A percentile compares a stretch with the other conserved stretches of the same genome.
Conservation (phyloP, 2,329 filamentous ascomycete genomes). For the Fusarium fujikuroi region DNA sequence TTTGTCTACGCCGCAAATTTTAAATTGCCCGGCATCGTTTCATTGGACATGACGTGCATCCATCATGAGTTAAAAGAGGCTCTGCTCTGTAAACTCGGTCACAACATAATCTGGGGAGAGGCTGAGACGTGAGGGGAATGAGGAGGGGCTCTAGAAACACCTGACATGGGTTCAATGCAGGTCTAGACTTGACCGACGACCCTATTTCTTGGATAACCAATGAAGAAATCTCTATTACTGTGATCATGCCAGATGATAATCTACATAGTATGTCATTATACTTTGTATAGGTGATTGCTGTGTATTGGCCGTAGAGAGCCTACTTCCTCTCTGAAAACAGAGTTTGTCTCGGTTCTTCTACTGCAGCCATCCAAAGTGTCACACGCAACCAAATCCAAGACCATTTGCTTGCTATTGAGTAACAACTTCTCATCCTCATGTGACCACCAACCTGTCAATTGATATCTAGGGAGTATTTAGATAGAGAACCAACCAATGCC, state of each 20-base stretch:
- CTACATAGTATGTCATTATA: not conserved
- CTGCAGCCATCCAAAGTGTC: not conserved
- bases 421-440: slow-evolving; percentile 1
- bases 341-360: not conserved
- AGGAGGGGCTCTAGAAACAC: slow-evolving; percentile 6
- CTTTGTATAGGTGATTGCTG: not conserved
- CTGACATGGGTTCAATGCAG: slow-evolving; percentile 34
- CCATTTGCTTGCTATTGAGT: slow-evolving; percentile 9
- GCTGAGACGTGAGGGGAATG: slow-evolving; percentile 17
- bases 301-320: not conserved
- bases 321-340: not conserved
- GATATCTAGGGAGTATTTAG: slow-evolving; percentile 7
- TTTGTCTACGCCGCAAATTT: slow-evolving; percentile 27
- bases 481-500: slow-evolving; percentile 7
- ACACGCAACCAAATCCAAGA: not conserved
- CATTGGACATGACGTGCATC: slow-evolving; percentile 14
- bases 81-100: slow-evolving; percentile 26
- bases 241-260: not conserved
- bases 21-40: slow-evolving; percentile 4
- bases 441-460: slow-evolving; percentile 17
- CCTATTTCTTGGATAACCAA: slow-evolving; percentile 25
- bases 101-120: slow-evolving; percentile 34
- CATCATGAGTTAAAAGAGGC: slow-evolving; percentile 34
- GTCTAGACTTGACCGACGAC: slow-evolving; percentile 5
- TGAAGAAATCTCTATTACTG: slow-evolving; percentile 32